phyloP scores from a whole-genome alignment of 495 filamentous ascomycete species.

The Aspergillus cavernicola region DNA sequence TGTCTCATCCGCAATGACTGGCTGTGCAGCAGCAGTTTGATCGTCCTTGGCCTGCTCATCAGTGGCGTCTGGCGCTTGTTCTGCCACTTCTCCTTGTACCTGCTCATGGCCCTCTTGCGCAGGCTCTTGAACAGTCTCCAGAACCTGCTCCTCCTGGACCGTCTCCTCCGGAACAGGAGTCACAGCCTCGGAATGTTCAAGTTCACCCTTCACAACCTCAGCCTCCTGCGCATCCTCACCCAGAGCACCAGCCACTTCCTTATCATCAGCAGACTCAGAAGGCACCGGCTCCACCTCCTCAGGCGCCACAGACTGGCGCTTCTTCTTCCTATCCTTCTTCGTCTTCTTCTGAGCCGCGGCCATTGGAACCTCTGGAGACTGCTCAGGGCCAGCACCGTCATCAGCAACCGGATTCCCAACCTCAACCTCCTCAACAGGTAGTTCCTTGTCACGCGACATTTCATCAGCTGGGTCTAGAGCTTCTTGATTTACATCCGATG shows the following conservation, averaged over 20 bases:
- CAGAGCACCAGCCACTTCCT: neutral
- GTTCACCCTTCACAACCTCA: neutral
- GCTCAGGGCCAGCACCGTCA: constrained; percentile 6
- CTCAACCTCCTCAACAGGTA: constrained; percentile 1
- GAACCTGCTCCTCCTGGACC: neutral
- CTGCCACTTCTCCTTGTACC: no score
- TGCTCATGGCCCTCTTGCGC: no score
- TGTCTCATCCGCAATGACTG: constrained; percentile 6
- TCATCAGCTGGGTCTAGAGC: constrained; percentile 9
- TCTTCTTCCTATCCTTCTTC: constrained; percentile 24
- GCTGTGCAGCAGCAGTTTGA: neutral
- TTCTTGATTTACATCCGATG: neutral
- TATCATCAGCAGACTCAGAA: constrained; percentile 11
- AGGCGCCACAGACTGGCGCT: constrained; percentile 13
- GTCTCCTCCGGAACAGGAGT: neutral
- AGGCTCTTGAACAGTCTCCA: neutral
- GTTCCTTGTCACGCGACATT: constrained; percentile 1
- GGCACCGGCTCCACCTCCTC: neutral
- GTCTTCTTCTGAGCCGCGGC: constrained; percentile 19
- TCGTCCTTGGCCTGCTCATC: neutral
- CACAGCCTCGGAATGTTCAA: neutral
- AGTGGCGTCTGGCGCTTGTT: no score
- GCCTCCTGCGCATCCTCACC: neutral
- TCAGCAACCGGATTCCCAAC: neutral
- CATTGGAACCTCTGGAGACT: constrained; percentile 2